Base-by-base conservation (phyloP, 345 rosid species). In the Pistacia integerrima region DNA sequence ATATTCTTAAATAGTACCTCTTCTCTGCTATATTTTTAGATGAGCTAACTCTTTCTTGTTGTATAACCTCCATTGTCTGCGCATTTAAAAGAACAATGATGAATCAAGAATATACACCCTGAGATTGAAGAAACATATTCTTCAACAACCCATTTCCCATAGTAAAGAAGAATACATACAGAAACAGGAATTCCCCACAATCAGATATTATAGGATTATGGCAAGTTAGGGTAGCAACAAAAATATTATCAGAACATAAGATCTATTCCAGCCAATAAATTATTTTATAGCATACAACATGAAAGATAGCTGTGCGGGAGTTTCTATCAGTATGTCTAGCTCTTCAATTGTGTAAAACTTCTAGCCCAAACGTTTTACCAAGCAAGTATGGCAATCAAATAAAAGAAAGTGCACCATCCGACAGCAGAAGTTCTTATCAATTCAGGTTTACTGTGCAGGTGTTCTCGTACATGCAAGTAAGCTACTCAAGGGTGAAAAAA, bases 51-150 rank as follows among this genome's bases (percentile, higher is more conserved):
- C 85, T 85, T 79, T 94, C 90, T 81, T 84, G 93, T 72, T 81
- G 82, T 67, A 92, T 80, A 73, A 89, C 92, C 84, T 82, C 91
- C 85, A 88, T 7, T 20, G 89, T 88, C 96, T 92, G 79, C n/a
- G 48, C 44, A 22, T 22, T 52, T 25, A 67, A 70, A 13, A 67
- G 64, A 35, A 8, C 54, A 20, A 44, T 9, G 36, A 54, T 35
- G 46, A 46, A 60, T 46, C 18, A 48, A 28, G 22, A 73, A 48
- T 3, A 48, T 38, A 49, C 33, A 30, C 55, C 41, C 59, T 49
- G 30, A 51, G 72, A 11, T 16, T 9, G 22, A 51, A 68, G 25
- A 13, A 51, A 54, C 0, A 28, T 59, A 28, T 67, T 51, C 22
- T 68, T 30, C 38, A 30, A 67, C 58, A 25, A 49, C 49, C 28